Evolutionary conservation across 2,329 filamentous ascomycete genomes (phyloP).

Genomic region (Scytalidium sp.): DNA sequence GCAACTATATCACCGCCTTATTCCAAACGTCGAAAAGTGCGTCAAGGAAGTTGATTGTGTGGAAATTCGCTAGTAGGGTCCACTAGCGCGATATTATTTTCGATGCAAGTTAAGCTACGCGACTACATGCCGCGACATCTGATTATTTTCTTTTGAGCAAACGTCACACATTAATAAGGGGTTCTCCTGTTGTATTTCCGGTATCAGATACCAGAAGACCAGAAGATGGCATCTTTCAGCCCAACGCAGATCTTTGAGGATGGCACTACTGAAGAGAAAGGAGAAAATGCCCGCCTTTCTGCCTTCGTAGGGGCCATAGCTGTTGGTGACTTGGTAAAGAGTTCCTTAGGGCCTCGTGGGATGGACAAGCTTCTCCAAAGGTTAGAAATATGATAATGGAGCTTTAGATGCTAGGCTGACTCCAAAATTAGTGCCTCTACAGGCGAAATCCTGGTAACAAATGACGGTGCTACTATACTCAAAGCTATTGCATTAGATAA

Average conservation of each 20-base stretch:
- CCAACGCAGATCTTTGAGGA: slow-evolving; percentile 98
- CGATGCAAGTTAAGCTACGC: not conserved
- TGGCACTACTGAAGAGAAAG: slow-evolving; percentile 96
- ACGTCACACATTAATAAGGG: not conserved
- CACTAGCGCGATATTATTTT: not conserved
- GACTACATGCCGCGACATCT: not conserved
- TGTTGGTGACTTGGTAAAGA: slow-evolving; percentile 96
- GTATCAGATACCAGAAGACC: slow-evolving; percentile 1
- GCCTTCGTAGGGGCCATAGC: slow-evolving; percentile 98
- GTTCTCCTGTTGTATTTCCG: not conserved
- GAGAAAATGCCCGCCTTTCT: slow-evolving; percentile 97
- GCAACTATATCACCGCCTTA: not conserved
- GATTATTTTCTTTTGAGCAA: not conserved
- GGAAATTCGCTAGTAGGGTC: not conserved
- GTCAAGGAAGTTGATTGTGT: not conserved
- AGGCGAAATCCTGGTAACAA: slow-evolving; percentile 96
- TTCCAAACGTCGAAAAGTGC: not conserved
- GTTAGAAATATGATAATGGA: not conserved
- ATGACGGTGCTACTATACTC: slow-evolving; percentile 96
- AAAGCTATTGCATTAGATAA: slow-evolving; percentile 99
- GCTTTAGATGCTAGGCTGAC: not conserved
- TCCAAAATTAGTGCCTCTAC: slow-evolving; percentile 75
- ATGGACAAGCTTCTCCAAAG: slow-evolving; percentile 96
- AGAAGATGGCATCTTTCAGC: slow-evolving; percentile 58
- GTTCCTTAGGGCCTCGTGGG: slow-evolving; percentile 92